Evolutionary conservation across 1,284 basidiomycete genomes (phyloP), one percentile per base, ranked within the genome.

Genomic region (Ustilago curta): DNA sequence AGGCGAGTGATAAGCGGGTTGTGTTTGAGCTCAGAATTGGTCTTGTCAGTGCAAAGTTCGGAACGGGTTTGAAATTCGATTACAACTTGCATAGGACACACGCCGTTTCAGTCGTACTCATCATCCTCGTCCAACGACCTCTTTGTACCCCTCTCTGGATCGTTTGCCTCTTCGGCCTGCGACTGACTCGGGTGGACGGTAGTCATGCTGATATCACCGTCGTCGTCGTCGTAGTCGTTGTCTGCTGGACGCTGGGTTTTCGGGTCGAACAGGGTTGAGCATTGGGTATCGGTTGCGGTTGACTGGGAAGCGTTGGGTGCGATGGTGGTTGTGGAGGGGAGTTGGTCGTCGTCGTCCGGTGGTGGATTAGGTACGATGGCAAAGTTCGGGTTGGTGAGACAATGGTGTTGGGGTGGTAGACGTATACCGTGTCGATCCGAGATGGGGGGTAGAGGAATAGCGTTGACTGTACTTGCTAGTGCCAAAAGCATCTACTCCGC

Each of bases 371-470:
- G 95, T 0, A 97, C 89, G 77, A 98, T 89, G 79, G 94, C 91
- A 87, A 98, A 99, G 87, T 97, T 93, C 75, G 97, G 91, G 21
- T 92, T 89, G 12, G 94, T 93, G 39, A 99, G 88, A 60, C 94
- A 92, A 43, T 97, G 93, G 27, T 90, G 87, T 12, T 90, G 83
- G 3, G 92, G 91, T 0, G 96, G 96, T 21, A 98, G 87, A 21
- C 95, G 91, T 50, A 98, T 90, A 37, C 95, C 96, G 86, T 97
- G 97, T 1, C 94, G 91, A 87, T 98, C 96, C n/a, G 93, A 92
- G 11, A 98, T 91, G 3, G 93, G 87, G 3, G 96, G 96, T 4
- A 99, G 89, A 0, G 96, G 94, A 31, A 90, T 88, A 0, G 92
- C 89, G 85, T 99, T 99, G 47, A 95, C 92, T 84, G 95, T 92